Base-by-base conservation (phyloP, 768 basidiomycete species). In the Agaricus sinodeliciosus region DNA sequence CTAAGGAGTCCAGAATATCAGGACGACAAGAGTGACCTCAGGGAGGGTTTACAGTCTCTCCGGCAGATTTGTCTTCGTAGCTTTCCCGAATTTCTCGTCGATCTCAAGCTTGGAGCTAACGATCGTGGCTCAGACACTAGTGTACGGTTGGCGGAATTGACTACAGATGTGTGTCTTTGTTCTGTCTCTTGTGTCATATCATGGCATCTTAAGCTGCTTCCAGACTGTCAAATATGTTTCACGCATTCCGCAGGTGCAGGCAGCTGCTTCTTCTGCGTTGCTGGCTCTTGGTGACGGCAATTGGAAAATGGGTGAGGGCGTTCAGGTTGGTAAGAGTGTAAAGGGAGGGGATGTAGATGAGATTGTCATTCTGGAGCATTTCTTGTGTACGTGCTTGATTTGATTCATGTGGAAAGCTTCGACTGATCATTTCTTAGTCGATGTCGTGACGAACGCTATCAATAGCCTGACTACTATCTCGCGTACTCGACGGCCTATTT, bases 21-120 rank as follows among this genome's bases (percentile, higher is more conserved):
- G 19, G 71, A 69, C 52, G 77, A 77, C 26, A 69, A 70, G 22
- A 90, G 90, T 58, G 89, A 89, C 59, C 66, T 88, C 43, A 84
- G 80, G 59, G 90, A 92, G 8, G 83, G 81, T 0, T 60, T 88
- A 6, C 79, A 81, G 47, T 69, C 77, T 4, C 69, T 93, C 9
- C 72, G 86, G 12, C 80, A 76, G 0, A 72, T 90, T 1, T 90
- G 88, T 60, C 66, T 92, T 54, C 74, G 90, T 42, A 90, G 86
- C 48, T 93, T 92, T 64, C 90, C 90, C 0, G 90, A 93, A 60
- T 86, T 88, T 58, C 64, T 93, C 43, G 87, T 82, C 15, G 88
- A 92, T 63, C 67, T 92, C 60, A 89, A 89, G 64, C 64, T 84
- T 55, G 82, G 82, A 0, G 78, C 76, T 2, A 62, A 74, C 40